phyloP scores from a whole-genome alignment of 164 flowering plant genomes.

The Dillenia suffruticosa region DNA sequence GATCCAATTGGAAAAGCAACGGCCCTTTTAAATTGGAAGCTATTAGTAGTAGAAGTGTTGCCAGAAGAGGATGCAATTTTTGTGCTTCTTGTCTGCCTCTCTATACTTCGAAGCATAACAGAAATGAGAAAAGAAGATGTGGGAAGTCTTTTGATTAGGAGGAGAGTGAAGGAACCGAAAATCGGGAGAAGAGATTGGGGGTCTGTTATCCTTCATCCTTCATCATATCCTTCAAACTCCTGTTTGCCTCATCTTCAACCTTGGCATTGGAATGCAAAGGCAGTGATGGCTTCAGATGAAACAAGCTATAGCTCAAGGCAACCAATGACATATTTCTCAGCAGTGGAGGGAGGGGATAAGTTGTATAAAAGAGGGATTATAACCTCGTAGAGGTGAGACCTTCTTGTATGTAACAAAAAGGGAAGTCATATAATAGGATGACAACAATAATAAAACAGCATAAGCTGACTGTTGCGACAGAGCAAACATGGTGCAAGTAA shows the following conservation, averaged over 20 bases:
- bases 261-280: conserved; percentile 76
- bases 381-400: conserved; percentile 4
- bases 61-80: conserved; percentile 91
- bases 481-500: too few species aligned
- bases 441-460: too few species aligned
- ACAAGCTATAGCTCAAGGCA: conserved; percentile 24
- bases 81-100: conserved; percentile 58
- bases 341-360: conserved; percentile 74
- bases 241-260: conserved; percentile 59
- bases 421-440: too few species aligned
- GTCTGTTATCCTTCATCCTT: conserved; percentile 63
- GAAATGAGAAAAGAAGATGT: conserved; percentile 64
- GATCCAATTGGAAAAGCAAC: conserved; percentile 75
- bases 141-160: conserved; percentile 62
- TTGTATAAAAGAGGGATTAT: conserved; percentile 56
- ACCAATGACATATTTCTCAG: conserved; percentile 35
- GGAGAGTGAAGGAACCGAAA: conserved; percentile 64
- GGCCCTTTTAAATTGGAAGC: conserved; percentile 85
- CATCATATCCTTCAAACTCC: conserved; percentile 17
- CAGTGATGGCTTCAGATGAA: conserved; percentile 37
- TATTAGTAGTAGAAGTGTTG: conserved; percentile 51
- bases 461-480: too few species aligned
- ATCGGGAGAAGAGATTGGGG: conserved; percentile 87
- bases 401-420: too few species aligned
- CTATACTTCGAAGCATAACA: conserved; percentile 61